Evolutionary conservation across 257 asterid species (phyloP), one percentile per base, ranked within the genome.

Genomic region (Solanum habrochaites): DNA sequence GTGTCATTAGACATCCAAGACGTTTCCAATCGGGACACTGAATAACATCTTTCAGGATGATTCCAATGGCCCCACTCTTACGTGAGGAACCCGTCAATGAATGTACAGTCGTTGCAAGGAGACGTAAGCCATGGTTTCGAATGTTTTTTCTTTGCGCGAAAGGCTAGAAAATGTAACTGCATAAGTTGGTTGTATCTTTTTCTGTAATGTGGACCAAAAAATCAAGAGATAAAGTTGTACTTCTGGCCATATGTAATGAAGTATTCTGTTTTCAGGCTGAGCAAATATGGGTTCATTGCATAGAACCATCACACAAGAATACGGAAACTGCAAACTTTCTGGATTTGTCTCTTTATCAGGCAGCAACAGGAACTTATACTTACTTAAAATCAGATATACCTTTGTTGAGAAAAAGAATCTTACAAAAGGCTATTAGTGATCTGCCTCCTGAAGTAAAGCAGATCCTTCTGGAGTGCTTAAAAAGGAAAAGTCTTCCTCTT

Each of bases 381-480:
- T 86, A 43, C 74, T 25, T n/a, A 73, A 80, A 87, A 77, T 88
- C 86, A 40, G 92, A 88, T 84, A 78, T 88, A 45, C 86, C 83
- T 77, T 88, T 77, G 39, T 86, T 88, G 69, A 86, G 85, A 20
- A 85, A 87, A 87, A 90, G 87, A 64, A 86, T 78, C 60, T 86
- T 90, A 82, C 88, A 85, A 62, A 87, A 92, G 49, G 93, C 86
- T 73, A 69, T 85, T 84, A 81, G 90, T 32, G 88, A 90, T 89
- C 91, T 90, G 81, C 87, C 92, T 86, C 90, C 85, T 32, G 86
- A 74, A 83, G 90, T 88, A 85, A 89, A 88, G 87, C 52, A 89
- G 86, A 88, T 77, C 31, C 86, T 89, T 85, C 58, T 89, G 73
- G 86, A 86, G n/a, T 93, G 97, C 91, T 87, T 93, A 86, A 86